phyloP scores from a whole-genome alignment of 202 grass and related monocot species.

The Panicum hallii region DNA sequence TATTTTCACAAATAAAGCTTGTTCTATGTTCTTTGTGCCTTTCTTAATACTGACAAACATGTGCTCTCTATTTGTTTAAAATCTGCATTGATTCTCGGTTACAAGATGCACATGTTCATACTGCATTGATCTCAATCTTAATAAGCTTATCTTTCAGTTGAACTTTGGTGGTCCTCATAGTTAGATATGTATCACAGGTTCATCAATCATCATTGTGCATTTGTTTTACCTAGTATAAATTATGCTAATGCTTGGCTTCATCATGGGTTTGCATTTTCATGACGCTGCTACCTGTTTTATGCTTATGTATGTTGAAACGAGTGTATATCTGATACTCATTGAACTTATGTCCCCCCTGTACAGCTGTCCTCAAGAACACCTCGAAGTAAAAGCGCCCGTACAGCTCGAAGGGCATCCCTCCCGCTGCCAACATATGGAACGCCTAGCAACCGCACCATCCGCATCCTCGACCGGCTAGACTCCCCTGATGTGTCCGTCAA shows the following conservation, averaged over 20 bases:
- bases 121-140: constrained; percentile 13
- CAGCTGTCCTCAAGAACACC: constrained; percentile 52
- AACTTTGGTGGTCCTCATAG: constrained; percentile 14
- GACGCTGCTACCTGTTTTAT: constrained; percentile 16
- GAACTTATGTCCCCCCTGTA: not conserved
- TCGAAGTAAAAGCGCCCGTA: constrained; percentile 39
- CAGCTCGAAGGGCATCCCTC: constrained; percentile 71
- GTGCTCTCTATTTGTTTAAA: constrained; percentile 23
- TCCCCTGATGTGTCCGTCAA: constrained; percentile 90
- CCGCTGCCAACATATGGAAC: constrained; percentile 64
- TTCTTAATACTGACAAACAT: constrained; percentile 16
- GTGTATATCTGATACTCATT: not conserved
- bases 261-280: constrained; percentile 12
- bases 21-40: not conserved
- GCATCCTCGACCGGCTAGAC: constrained; percentile 58
- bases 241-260: not conserved
- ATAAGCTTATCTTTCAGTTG: constrained; percentile 24
- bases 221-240: constrained; percentile 13
- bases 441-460: constrained; percentile 42
- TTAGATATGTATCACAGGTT: not conserved
- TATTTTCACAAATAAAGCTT: constrained; percentile 44
- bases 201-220: not conserved
- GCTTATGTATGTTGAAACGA: constrained; percentile 18
- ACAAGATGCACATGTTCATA: constrained; percentile 15
- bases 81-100: constrained; percentile 12